Conservation (phyloP, 345 rosid genomes). For the Hibiscus tridactylites region DNA sequence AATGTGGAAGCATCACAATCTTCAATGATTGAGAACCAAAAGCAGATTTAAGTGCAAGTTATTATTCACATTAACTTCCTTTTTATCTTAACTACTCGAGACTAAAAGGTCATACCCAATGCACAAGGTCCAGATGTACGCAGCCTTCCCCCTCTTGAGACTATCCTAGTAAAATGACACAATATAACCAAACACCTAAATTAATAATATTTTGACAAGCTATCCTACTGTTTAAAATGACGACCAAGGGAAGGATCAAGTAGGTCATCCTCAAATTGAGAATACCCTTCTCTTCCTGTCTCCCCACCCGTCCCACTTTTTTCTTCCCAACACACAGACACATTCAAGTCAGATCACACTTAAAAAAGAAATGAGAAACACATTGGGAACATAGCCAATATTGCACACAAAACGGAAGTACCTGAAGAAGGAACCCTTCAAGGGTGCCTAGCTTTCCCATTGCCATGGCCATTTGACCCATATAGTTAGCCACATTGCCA, state of each 20-base stretch:
- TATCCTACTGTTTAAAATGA: not conserved
- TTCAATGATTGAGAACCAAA: not conserved
- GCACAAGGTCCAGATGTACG: not conserved
- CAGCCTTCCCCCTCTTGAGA: not conserved
- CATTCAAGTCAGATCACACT: not conserved
- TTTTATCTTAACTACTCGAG: not conserved
- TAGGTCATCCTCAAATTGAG: not conserved
- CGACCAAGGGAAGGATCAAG: not conserved
- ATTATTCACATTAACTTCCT: not conserved
- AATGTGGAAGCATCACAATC: not conserved
- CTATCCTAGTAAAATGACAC: not conserved
- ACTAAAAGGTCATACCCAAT: not conserved
- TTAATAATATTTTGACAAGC: not conserved
- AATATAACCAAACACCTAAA: not conserved
- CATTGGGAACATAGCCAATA: not conserved
- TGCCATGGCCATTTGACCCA: conserved; percentile 99
- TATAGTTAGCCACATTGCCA: conserved; percentile 27
- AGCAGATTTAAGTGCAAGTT: not conserved
- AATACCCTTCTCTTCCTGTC: not conserved
- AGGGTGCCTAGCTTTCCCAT: conserved; percentile 92
- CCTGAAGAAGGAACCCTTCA: conserved; percentile 81
- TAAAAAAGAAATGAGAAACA: not conserved
- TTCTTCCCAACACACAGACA: not conserved
- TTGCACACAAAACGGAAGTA: conserved; percentile 16
- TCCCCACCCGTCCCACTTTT: not conserved